These are phyloP conservation scores for Globisporangium megalacanthum DNA, from an alignment of 352 stramenopile species.

Conservation along the genomic window DNA sequence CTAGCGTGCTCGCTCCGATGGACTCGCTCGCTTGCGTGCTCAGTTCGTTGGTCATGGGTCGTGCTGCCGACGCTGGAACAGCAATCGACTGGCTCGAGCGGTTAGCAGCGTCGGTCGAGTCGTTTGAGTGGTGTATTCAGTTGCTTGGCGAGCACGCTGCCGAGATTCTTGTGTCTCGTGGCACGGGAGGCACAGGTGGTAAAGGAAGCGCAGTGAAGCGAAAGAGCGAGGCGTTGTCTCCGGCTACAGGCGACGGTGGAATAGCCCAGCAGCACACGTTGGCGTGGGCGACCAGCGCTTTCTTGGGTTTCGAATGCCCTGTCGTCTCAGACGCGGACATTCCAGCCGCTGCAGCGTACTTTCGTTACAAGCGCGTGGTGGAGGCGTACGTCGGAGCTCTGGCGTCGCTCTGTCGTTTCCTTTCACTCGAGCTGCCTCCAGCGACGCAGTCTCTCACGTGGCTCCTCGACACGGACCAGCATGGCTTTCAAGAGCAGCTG, in stretches of 20 bases:
- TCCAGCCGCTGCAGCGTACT: neutral
- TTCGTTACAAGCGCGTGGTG: constrained; percentile 7
- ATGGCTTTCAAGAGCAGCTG: constrained; percentile 2
- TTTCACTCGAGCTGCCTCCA: neutral
- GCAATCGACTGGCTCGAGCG: constrained; percentile 58
- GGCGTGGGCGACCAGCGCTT: constrained; percentile 29
- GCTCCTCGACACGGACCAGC: constrained; percentile 5
- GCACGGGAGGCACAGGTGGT: neutral
- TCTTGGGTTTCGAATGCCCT: constrained; percentile 24
- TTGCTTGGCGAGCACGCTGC: constrained; percentile 32
- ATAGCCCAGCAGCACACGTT: constrained; percentile 17
- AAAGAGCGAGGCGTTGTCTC: constrained; percentile 18
- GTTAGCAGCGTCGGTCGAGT: constrained; percentile 51
- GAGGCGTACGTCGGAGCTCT: constrained; percentile 11
- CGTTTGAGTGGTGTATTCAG: constrained; percentile 44
- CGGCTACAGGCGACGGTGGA: neutral
- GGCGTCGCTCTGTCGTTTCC: constrained; percentile 10
- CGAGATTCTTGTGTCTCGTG: constrained; percentile 13
- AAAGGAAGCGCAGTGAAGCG: constrained; percentile 21
- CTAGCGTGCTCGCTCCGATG: constrained; percentile 36
- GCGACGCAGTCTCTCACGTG: constrained; percentile 3
- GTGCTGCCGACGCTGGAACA: constrained; percentile 9
- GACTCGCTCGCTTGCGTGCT: constrained; percentile 29
- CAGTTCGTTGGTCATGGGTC: neutral
- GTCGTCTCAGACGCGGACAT: neutral